phyloP scores from a whole-genome alignment of 768 basidiomycete genomes.

The Phlebiopsis gigantea region DNA sequence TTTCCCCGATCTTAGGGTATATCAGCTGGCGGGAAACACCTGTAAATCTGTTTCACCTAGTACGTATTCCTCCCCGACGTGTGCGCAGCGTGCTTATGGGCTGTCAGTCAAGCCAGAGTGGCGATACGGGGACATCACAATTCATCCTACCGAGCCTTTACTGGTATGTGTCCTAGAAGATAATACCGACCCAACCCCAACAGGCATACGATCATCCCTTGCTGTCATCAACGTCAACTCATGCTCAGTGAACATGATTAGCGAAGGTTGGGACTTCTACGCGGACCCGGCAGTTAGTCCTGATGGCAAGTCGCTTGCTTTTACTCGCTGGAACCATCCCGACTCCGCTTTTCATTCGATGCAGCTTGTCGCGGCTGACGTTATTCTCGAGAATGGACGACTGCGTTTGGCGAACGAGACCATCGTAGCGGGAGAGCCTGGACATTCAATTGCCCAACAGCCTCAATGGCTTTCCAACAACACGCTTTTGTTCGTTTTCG shows the following conservation, averaged over 20 bases:
- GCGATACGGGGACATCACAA: not conserved
- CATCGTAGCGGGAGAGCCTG: not conserved
- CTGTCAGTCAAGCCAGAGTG: not conserved
- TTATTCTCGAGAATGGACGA: not conserved
- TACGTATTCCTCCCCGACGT: not conserved
- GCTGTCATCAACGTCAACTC: not conserved
- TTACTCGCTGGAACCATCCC: not conserved
- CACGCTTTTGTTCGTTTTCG: not conserved
- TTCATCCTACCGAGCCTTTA: not conserved
- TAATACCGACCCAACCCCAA: not conserved
- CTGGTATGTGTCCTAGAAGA: not conserved
- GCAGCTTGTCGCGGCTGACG: not conserved
- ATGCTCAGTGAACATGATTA: not conserved
- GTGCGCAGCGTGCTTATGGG: not conserved
- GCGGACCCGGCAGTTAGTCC: not conserved
- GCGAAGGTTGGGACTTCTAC: constrained; percentile 1
- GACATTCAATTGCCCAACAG: not conserved
- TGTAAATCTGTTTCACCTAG: not conserved
- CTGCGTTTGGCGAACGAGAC: not conserved
- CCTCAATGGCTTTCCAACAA: not conserved
- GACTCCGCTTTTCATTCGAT: constrained; percentile 2
- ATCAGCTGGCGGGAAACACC: not conserved
- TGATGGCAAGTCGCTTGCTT: not conserved
- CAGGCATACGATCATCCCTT: not conserved
- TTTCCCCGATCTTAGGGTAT: not conserved